Evolutionary conservation across 345 rosid genomes (phyloP).

Genomic region (Mallotus nudiflorus): DNA sequence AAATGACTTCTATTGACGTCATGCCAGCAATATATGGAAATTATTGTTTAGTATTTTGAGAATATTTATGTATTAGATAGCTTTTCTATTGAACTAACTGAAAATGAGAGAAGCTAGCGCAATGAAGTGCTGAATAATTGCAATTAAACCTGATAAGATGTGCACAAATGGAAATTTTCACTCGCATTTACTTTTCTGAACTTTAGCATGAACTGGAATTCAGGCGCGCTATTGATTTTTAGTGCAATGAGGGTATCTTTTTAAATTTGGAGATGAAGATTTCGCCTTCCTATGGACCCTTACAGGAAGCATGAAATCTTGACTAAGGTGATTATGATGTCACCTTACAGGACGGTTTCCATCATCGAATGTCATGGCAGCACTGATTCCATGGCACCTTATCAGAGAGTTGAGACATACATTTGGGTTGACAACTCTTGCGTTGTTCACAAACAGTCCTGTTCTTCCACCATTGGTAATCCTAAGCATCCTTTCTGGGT

Average conservation of each 20-base stretch:
- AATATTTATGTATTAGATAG: not conserved
- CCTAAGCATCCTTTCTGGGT: constrained; percentile 32
- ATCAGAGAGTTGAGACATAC: constrained; percentile 33
- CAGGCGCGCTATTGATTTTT: not conserved
- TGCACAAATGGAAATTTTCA: not conserved
- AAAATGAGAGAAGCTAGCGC: not conserved
- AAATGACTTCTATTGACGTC: not conserved
- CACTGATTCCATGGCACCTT: constrained; percentile 43
- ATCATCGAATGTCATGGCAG: constrained; percentile 16
- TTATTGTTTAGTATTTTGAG: not conserved
- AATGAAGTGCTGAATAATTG: not conserved
- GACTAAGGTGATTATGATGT: not conserved
- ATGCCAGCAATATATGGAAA: not conserved
- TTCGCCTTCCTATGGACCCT: not conserved
- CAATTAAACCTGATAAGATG: not conserved
- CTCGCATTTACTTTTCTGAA: not conserved
- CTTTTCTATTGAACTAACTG: not conserved
- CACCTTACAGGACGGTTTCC: not conserved
- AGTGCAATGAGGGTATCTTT: not conserved
- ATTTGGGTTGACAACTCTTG: constrained; percentile 36
- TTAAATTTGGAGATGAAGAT: not conserved
- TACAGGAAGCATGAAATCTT: not conserved
- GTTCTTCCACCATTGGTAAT: constrained; percentile 25
- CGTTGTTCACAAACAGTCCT: constrained; percentile 34
- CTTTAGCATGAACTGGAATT: not conserved